Conservation (phyloP, 805 yeast genomes). For the Candida manassasensis region DNA sequence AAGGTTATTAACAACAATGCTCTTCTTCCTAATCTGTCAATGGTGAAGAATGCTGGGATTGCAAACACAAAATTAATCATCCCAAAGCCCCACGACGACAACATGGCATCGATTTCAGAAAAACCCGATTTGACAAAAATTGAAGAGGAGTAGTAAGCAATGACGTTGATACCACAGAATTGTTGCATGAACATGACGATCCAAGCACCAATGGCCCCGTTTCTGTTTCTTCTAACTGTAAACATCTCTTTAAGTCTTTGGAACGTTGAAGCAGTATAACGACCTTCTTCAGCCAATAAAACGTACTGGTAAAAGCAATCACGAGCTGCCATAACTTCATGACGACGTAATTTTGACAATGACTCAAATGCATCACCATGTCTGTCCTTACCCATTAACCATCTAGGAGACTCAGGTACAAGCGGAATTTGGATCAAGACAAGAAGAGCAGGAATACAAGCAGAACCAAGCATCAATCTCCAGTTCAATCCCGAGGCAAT, state of each 20-base stretch:
- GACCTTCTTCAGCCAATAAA: constrained; percentile 58
- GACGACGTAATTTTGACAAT: constrained; percentile 41
- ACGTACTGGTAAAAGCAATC: constrained; percentile 58
- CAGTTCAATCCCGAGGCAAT: constrained; percentile 48
- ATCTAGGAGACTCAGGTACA: constrained; percentile 69
- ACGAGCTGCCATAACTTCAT: constrained; percentile 55
- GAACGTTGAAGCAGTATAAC: constrained; percentile 42
- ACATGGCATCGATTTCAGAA: constrained; percentile 54
- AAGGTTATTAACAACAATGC: constrained; percentile 52
- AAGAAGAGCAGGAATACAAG: constrained; percentile 51
- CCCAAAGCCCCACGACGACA: constrained; percentile 87
- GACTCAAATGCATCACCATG: constrained; percentile 48
- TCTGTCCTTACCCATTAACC: constrained; percentile 54
- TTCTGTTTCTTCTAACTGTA: constrained; percentile 73
- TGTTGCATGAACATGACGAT: constrained; percentile 88
- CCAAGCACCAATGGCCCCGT: constrained; percentile 76
- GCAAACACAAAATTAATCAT: constrained; percentile 77
- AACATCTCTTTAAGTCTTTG: constrained; percentile 54
- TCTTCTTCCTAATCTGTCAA: constrained; percentile 75
- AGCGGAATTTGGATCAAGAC: constrained; percentile 48
- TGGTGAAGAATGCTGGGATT: constrained; percentile 74
- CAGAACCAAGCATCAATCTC: constrained; percentile 65
- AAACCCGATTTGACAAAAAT: constrained; percentile 69
- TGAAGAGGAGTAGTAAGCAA: constrained; percentile 78
- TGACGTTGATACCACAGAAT: constrained; percentile 85